A percentile compares a stretch with the other conserved stretches of the same genome.
Evolutionary conservation across 1,139 yeast genomes (phyloP).

Genomic region (Sugiyamaella pinicola): DNA sequence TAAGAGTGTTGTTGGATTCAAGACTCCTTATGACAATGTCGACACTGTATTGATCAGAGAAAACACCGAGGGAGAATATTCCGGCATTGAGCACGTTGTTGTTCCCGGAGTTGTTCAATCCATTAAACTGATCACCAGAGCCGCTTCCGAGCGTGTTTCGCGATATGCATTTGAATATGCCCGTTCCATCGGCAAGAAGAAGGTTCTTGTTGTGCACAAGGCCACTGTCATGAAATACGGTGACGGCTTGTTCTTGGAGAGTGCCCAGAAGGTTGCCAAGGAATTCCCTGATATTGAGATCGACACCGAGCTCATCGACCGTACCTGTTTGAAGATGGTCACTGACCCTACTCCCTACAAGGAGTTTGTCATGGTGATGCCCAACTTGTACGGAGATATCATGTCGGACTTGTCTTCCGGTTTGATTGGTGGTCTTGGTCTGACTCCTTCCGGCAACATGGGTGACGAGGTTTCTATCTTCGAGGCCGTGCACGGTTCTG

Average conservation of each 20-base stretch:
- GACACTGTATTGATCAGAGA: slow-evolving; percentile 97
- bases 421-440: slow-evolving; percentile 96
- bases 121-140: slow-evolving; percentile 93
- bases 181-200: slow-evolving; percentile 81
- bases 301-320: slow-evolving; percentile 87
- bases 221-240: slow-evolving; percentile 98
- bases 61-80: slow-evolving; percentile 99
- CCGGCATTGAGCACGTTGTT: slow-evolving; percentile 97
- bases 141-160: slow-evolving; percentile 94
- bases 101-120: slow-evolving; percentile 99
- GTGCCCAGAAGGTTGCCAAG: slow-evolving; percentile 85
- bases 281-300: slow-evolving; percentile 90
- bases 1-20: slow-evolving; percentile 87
- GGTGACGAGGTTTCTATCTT: slow-evolving; percentile 96
- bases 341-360: slow-evolving; percentile 83
- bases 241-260: slow-evolving; percentile 92
- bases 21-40: slow-evolving; percentile 92
- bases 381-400: slow-evolving; percentile 96
- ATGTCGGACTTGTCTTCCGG: slow-evolving; percentile 97
- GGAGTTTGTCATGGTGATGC: slow-evolving; percentile 96
- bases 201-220: slow-evolving; percentile 94
- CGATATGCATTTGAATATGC: slow-evolving; percentile 98
- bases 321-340: slow-evolving; percentile 89
- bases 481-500: slow-evolving; percentile 99
- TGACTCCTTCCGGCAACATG: slow-evolving; percentile 98